phyloP scores from a whole-genome alignment of 2,329 filamentous ascomycete genomes.

The Aspergillus terreus region DNA sequence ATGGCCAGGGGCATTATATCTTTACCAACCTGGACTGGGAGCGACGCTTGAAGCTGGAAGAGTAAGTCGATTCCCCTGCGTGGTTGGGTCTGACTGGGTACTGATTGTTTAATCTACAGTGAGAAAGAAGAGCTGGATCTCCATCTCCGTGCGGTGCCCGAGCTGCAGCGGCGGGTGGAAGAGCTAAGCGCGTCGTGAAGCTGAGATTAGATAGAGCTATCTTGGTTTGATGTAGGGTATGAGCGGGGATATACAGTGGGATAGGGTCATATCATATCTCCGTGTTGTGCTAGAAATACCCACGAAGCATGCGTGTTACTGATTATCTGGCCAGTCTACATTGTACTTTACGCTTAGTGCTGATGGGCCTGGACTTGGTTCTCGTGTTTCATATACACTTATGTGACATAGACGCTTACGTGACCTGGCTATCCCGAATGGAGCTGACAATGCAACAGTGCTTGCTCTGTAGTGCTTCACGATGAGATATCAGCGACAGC shows the following conservation, averaged over 20 bases:
- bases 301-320: too few species aligned
- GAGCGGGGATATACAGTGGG: too few species aligned
- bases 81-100: background rate
- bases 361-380: too few species aligned
- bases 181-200: slow-evolving; percentile 62
- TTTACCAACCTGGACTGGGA: slow-evolving; percentile 91
- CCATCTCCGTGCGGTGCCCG: slow-evolving; percentile 77
- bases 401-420: too few species aligned
- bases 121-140: slow-evolving; percentile 94
- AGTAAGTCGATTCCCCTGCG: slow-evolving; percentile 47
- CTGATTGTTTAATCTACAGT: slow-evolving; percentile 30
- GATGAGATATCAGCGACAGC: too few species aligned
- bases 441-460: too few species aligned
- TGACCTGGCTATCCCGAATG: too few species aligned
- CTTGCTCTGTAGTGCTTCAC: background rate
- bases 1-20: slow-evolving; percentile 86
- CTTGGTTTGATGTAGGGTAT: too few species aligned
- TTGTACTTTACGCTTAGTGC: too few species aligned
- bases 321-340: too few species aligned
- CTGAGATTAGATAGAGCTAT: background rate
- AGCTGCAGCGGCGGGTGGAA: slow-evolving; percentile 77
- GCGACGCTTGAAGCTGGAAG: slow-evolving; percentile 76
- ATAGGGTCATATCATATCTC: too few species aligned
- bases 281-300: background rate
- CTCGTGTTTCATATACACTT: too few species aligned